Evolutionary conservation across 768 basidiomycete species (phyloP).

Genomic region (Daedaleopsis sinensis): DNA sequence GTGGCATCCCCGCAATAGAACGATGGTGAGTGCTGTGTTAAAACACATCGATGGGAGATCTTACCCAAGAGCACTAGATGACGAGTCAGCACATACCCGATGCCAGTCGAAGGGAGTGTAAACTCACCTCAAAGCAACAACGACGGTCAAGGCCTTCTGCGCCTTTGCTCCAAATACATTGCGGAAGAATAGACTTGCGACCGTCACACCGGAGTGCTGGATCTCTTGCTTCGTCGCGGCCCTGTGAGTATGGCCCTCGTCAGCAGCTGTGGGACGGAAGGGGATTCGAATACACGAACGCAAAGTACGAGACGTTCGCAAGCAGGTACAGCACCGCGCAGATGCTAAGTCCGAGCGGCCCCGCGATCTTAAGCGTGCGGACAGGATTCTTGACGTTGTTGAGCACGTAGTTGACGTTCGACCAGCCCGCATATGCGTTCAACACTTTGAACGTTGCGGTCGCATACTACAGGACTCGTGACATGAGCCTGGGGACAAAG

Average conservation of each 20-base stretch:
- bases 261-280: neutral
- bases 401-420: constrained; percentile 59
- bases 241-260: constrained; percentile 11
- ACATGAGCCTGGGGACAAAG: neutral
- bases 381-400: constrained; percentile 64
- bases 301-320: constrained; percentile 62
- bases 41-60: neutral
- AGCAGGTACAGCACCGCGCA: constrained; percentile 56
- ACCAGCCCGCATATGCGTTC: constrained; percentile 53
- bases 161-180: constrained; percentile 59
- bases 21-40: too few relatives aligned
- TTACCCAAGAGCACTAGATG: constrained; percentile 39
- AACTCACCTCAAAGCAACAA: constrained; percentile 59
- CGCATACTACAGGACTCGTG: constrained; percentile 46
- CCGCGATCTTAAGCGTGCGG: constrained; percentile 63
- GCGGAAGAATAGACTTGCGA: constrained; percentile 62
- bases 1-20: constrained; percentile 35
- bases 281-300: constrained; percentile 34
- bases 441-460: constrained; percentile 64
- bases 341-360: constrained; percentile 58
- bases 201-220: constrained; percentile 49
- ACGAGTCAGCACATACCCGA: neutral
- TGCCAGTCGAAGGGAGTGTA: too few relatives aligned
- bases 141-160: constrained; percentile 56
- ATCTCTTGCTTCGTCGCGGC: constrained; percentile 55